phyloP scores from a whole-genome alignment of 2,329 filamentous ascomycete species.

The Colletotrichum salicis region DNA sequence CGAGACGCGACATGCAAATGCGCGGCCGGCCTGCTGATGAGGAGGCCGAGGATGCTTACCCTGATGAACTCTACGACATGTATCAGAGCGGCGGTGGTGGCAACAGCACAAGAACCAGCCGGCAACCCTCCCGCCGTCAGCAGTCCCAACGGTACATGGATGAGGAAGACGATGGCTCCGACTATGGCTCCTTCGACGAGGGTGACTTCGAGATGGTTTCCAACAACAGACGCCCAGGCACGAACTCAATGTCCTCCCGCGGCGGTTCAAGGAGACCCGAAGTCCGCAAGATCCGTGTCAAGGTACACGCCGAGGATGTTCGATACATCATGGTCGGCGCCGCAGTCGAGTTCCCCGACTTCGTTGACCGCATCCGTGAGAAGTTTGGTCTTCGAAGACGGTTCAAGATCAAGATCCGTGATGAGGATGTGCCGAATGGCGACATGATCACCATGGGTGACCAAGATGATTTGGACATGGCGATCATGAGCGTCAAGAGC shows the following conservation, averaged over 20 bases:
- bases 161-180: constrained; percentile 80
- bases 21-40: constrained; percentile 44
- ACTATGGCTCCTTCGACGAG: constrained; percentile 77
- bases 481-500: constrained; percentile 75
- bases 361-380: constrained; percentile 81
- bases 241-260: constrained; percentile 59
- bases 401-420: constrained; percentile 90
- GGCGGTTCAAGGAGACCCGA: constrained; percentile 71
- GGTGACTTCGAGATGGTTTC: constrained; percentile 84
- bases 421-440: constrained; percentile 79
- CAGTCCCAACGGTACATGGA: constrained; percentile 75
- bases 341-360: constrained; percentile 78
- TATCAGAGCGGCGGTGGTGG: constrained; percentile 56
- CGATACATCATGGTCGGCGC: constrained; percentile 89
- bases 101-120: constrained; percentile 52
- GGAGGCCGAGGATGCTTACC: constrained; percentile 71
- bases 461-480: constrained; percentile 94
- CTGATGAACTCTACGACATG: constrained; percentile 77
- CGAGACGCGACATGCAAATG: constrained; percentile 36
- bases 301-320: constrained; percentile 91
- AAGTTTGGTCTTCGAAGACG: constrained; percentile 84
- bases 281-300: constrained; percentile 84
- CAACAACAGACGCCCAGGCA: constrained; percentile 55
- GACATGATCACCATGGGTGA: constrained; percentile 98
- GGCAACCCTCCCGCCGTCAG: constrained; percentile 49